Evolutionary conservation across 768 basidiomycete genomes (phyloP), one percentile per base, ranked within the genome.

Genomic region (Boletus reticuloceps): DNA sequence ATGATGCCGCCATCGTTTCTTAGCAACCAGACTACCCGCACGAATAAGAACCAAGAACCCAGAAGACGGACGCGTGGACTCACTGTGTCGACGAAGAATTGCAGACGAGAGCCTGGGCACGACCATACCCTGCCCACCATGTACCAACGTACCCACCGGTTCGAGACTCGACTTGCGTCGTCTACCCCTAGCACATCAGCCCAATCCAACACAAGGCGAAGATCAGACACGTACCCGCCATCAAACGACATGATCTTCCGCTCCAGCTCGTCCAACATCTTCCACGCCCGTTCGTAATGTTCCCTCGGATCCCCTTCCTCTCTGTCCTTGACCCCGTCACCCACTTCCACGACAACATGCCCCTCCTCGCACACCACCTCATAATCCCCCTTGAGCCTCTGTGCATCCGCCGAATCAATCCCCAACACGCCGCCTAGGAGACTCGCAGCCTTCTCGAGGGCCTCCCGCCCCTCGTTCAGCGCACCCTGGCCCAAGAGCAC

Each of bases 61-160:
- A 59, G 50, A 45, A 40, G 50, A 27, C 17, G 14, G 31, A 50
- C 37, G 14, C 16, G 39, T 7, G 36, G 14, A 72, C 87, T 65
- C 58, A 92, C 91, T 83, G 57, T 85, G 84, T 64, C 84, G 84
- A 36, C 83, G 78, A 47, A 91, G 71, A 39, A 91, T 75, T 3
- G 78, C 70, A 3, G 85, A 85, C 27, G 86, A 69, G 19, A 90
- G 69, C 14, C 78, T 76, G 0, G 89, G 89, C 9, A 82, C 79
- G 40, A 89, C 66, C 20, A 79, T 72, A 39, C 87, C 85, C 27
- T 72, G 69, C 7, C 69, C 67, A 32, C 63, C 53, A 5, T 72
- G 66, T 14, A 60, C 58, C 10, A 61, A 45, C 13, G 55, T 45
- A 8, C 61, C 34, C 47, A 58, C 63, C 12, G 76, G 71, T 14